Percentiles rank a stretch among this genome's conserved stretches.
These are phyloP conservation scores for Coemansia sp. DNA, from an alignment of 192 early-diverging fungal genomes.

Conservation along the genomic window DNA sequence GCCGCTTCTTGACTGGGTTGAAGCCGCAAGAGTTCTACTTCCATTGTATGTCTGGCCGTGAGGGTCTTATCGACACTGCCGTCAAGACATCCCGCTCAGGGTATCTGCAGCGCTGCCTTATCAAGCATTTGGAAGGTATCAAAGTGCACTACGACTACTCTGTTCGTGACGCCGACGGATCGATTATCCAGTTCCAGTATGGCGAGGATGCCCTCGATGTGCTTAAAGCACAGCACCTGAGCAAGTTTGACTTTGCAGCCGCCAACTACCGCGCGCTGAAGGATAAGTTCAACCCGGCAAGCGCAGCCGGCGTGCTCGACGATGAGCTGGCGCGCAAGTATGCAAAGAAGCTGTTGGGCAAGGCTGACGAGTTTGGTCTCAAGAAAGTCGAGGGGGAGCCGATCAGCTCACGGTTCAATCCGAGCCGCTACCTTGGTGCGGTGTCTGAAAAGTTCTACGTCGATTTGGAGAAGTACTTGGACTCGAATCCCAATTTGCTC, in stretches of 20 bases:
- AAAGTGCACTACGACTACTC: constrained; percentile 96
- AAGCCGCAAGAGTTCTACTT: constrained; percentile 91
- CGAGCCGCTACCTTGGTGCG: constrained; percentile 81
- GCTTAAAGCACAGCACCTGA: constrained; percentile 87
- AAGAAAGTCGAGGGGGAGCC: constrained; percentile 57
- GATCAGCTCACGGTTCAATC: constrained; percentile 76
- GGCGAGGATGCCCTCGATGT: constrained; percentile 98
- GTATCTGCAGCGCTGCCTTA: constrained; percentile 98
- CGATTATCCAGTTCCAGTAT: constrained; percentile 96
- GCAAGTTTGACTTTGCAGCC: constrained; percentile 90
- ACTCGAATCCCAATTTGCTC: constrained; percentile 38
- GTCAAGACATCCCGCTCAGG: constrained; percentile 99
- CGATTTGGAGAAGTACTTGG: constrained; percentile 60
- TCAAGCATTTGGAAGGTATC: constrained; percentile 97
- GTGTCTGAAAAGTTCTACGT: constrained; percentile 85
- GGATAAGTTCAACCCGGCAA: constrained; percentile 74
- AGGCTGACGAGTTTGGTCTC: constrained; percentile 52
- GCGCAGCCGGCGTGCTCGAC: constrained; percentile 66
- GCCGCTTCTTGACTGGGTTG: constrained; percentile 98
- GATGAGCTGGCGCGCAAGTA: constrained; percentile 70
- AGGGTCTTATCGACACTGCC: constrained; percentile 99
- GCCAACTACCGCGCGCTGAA: constrained; percentile 83
- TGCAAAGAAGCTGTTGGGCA: constrained; percentile 77
- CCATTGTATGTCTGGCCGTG: constrained; percentile 98
- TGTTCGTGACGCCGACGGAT: constrained; percentile 93